Conservation (phyloP, 108 stramenopile species). For the Discostella stelligeroides region DNA sequence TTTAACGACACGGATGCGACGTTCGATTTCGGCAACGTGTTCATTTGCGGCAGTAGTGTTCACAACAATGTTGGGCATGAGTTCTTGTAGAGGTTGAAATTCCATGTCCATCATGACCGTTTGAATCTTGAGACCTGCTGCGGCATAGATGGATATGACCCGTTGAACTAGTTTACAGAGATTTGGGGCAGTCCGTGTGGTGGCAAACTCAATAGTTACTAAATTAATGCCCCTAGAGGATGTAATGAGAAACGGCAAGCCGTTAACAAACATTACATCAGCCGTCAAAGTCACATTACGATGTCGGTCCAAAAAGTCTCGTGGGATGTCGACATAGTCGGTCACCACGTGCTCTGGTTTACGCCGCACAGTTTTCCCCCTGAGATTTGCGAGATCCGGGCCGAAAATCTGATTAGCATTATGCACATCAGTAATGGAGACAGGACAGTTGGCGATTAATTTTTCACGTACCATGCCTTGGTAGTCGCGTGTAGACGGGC, state of each 20-base stretch:
- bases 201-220: slow-evolving; percentile 18
- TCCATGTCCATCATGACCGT: too few species aligned
- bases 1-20: too few species aligned
- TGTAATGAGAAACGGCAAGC: slow-evolving; percentile 16
- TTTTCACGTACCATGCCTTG: background rate
- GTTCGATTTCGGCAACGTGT: slow-evolving; percentile 41
- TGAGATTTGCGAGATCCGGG: background rate
- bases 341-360: background rate
- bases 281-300: slow-evolving; percentile 1
- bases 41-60: slow-evolving; percentile 28
- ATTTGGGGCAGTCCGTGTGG: slow-evolving; percentile 1
- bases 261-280: slow-evolving; percentile 31
- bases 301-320: slow-evolving; percentile 13
- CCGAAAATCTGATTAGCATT: slow-evolving; percentile 1
- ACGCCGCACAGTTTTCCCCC: too few species aligned
- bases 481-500: background rate
- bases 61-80: too few species aligned
- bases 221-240: slow-evolving; percentile 13
- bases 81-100: too few species aligned
- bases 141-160: too few species aligned
- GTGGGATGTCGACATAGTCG: slow-evolving; percentile 5
- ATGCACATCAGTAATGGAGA: background rate
- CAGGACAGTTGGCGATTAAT: too few species aligned
- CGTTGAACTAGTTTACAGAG: too few species aligned
- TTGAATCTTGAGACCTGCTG: too few species aligned